Evolutionary conservation across 805 yeast genomes (phyloP), one percentile per base, ranked within the genome.

Genomic region (Candida schatavii): DNA sequence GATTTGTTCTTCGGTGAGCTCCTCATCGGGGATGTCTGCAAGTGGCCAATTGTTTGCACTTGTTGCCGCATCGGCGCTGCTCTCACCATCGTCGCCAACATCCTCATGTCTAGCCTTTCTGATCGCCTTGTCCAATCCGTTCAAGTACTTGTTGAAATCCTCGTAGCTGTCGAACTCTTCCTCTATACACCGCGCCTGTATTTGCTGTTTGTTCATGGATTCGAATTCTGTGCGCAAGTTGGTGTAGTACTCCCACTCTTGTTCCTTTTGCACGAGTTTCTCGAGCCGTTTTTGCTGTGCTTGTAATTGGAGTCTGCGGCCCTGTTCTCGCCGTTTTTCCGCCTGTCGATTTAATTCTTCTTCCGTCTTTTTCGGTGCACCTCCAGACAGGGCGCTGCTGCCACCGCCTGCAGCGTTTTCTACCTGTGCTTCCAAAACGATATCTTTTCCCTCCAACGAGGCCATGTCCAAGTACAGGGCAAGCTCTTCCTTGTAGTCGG

Each of bases 271-370:
- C 13, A 79, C 70, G 35, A 88, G 64, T 54, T 87, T 89, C 57
- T 91, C 97, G 7, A 81, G 61, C 42, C 99, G 70, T 49, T 82
- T 83, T 54, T 82, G 84, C 52, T 84, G 89, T 0, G 97, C 97
- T 62, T 89, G 97, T 54, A 88, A 95, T 64, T 93, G 98, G 46
- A 95, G 71, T 49, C 95, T 74, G 48, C 83, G 78, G 6, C 97
- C 97, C 47, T 85, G 85, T 56, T 89, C 97, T 52, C 78, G 76
- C 46, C 96, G 75, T 56, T 84, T 82, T 49, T 85, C 91, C 1
- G 90, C 83, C 48, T 86, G 89, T 20, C 75, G 61, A 17, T 78
- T 80, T 20, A 90, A 62, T 57, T 91, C 97, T 60, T 88, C 96
- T 45, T 84, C 93, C 0, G 88, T 68, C 57, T 90, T 90, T 57